Conservation (phyloP, 192 early-diverging fungal species). For the Umbelopsis vinacea region DNA sequence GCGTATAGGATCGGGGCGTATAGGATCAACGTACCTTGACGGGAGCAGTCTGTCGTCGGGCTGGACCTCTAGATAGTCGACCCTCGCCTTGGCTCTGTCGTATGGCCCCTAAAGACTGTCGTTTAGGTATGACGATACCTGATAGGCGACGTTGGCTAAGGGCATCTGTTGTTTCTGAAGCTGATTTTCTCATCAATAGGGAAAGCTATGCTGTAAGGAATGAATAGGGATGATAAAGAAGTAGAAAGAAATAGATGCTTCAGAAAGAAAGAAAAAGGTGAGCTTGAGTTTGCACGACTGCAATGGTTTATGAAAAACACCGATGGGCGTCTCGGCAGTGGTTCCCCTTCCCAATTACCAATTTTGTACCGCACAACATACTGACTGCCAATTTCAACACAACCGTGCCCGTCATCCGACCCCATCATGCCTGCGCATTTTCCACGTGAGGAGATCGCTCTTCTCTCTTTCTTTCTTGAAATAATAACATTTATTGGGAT, state of each 20-base stretch:
- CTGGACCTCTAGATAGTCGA: slow-evolving; percentile 4
- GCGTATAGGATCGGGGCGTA: neutral
- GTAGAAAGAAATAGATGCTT: neutral
- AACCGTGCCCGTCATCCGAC: neutral
- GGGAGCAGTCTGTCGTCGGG: slow-evolving; percentile 17
- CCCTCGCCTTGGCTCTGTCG: slow-evolving; percentile 3
- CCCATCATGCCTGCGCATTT: neutral
- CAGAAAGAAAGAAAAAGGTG: slow-evolving; percentile 12
- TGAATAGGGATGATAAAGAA: slow-evolving; percentile 25
- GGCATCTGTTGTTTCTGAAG: slow-evolving; percentile 30
- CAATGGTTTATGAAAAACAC: neutral
- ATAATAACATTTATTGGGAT: slow-evolving; percentile 4
- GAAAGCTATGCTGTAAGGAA: slow-evolving; percentile 8
- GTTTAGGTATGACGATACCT: slow-evolving; percentile 19
- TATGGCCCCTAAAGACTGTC: slow-evolving; percentile 30
- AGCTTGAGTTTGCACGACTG: neutral
- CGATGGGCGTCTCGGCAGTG: slow-evolving; percentile 15
- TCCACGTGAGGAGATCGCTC: slow-evolving; percentile 11
- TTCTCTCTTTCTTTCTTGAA: too few relatives aligned
- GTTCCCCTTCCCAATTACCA: slow-evolving; percentile 11
- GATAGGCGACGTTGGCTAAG: slow-evolving; percentile 22
- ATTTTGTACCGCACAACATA: slow-evolving; percentile 9
- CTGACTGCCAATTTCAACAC: slow-evolving; percentile 19
- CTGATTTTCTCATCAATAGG: slow-evolving; percentile 29
- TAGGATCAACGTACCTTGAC: slow-evolving; percentile 1